These are phyloP conservation scores for Myxozyma kluyveri DNA, from an alignment of 805 yeast species.

Conservation along the genomic window DNA sequence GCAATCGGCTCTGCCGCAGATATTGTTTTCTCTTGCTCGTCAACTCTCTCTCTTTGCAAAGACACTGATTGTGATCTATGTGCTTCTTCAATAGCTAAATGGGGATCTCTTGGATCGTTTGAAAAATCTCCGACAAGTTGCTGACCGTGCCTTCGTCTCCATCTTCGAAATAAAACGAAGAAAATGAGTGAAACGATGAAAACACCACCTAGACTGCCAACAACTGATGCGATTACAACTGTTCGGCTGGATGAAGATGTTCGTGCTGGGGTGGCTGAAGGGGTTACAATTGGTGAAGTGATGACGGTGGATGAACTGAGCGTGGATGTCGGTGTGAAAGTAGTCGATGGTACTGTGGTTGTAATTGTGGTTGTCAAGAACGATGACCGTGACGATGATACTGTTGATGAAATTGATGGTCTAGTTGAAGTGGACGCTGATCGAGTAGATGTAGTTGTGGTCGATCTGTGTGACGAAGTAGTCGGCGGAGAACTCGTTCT, in stretches of 20 bases:
- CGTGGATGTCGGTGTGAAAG: not conserved
- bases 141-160: too few relatives aligned
- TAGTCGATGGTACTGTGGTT: not conserved
- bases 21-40: too few relatives aligned
- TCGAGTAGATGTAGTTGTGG: not conserved
- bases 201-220: constrained; percentile 19
- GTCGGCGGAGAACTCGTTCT: not conserved
- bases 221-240: constrained; percentile 22
- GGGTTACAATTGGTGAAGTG: not conserved
- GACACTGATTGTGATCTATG: too few relatives aligned
- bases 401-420: too few relatives aligned
- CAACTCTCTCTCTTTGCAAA: too few relatives aligned
- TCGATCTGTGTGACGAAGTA: not conserved
- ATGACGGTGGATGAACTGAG: not conserved
- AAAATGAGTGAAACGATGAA: constrained; percentile 6
- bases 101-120: too few relatives aligned
- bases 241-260: constrained; percentile 4
- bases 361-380: not conserved
- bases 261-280: not conserved
- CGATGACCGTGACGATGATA: too few relatives aligned
- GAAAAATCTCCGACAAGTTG: too few relatives aligned
- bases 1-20: too few relatives aligned
- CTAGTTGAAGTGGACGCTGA: not conserved
- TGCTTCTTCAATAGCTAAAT: too few relatives aligned
- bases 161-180: constrained; percentile 6